These are phyloP conservation scores for Geosmithia putterillii DNA, from an alignment of 2,329 filamentous ascomycete genomes.

Conservation along the genomic window DNA sequence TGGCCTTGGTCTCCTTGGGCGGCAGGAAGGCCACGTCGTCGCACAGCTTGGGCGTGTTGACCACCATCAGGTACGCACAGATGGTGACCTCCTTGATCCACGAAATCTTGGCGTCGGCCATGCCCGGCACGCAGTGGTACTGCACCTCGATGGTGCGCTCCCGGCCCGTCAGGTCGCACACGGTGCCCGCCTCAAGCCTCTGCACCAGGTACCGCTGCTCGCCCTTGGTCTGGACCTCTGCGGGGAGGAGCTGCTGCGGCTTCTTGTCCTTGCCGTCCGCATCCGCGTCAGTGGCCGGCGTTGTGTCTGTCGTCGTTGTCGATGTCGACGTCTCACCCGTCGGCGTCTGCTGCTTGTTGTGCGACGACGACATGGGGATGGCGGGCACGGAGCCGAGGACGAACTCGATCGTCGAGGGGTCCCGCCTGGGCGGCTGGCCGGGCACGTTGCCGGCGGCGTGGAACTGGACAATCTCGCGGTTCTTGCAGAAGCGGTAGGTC, in stretches of 20 bases:
- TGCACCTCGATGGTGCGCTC: constrained; percentile 77
- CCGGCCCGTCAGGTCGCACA: constrained; percentile 75
- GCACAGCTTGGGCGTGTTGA: constrained; percentile 81
- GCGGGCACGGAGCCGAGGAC: constrained; percentile 50
- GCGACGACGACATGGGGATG: constrained; percentile 14
- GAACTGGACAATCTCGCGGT: constrained; percentile 77
- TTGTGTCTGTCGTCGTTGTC: constrained; percentile 4
- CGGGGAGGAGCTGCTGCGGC: constrained; percentile 25
- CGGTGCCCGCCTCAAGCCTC: constrained; percentile 63
- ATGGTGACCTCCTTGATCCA: constrained; percentile 91
- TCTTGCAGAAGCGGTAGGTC: constrained; percentile 93
- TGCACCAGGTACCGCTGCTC: constrained; percentile 81
- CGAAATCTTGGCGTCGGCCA: constrained; percentile 62
- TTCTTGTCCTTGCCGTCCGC: too few species aligned
- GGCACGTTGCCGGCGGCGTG: constrained; percentile 61
- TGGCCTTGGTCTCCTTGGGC: constrained; percentile 62
- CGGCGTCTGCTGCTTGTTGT: constrained; percentile 2
- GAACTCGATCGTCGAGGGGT: constrained; percentile 64
- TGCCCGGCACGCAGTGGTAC: constrained; percentile 65
- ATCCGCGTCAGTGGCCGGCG: too few species aligned
- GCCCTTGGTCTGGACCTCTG: constrained; percentile 67
- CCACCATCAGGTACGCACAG: constrained; percentile 85
- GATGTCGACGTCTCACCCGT: neutral
- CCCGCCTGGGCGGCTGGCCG: constrained; percentile 63
- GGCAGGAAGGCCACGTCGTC: constrained; percentile 78